Evolutionary conservation across 2,329 filamentous ascomycete genomes (phyloP), one percentile per base, ranked within the genome.

Genomic region (Aspergillus fischeri): DNA sequence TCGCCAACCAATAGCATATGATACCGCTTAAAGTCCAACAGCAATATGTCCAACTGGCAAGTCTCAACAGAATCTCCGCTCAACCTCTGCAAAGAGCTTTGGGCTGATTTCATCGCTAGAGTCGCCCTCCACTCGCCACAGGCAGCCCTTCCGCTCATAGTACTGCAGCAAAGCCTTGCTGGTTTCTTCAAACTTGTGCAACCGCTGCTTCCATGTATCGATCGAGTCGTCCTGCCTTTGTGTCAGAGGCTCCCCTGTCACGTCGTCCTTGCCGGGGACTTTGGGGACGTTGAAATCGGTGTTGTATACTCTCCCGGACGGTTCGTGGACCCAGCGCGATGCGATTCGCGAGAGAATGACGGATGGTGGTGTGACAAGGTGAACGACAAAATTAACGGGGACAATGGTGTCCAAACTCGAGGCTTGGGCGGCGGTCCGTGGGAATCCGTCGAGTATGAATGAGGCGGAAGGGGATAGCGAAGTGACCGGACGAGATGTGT

Each of bases 361-460:
- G 8, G 88, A 84, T 35, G 90, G 85, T 0, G 94, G 94, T 0
- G 93, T 97, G 70, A 88, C 83, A 65, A 97, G 81, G 55, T 90
- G 91, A 58, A 97, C 88, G 51, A 92, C 94, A 60, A 97, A 84
- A 75, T 99, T 99, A 73, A 99, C 92, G n/a, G 93, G 92, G 32
- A 97, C 84, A 35, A 97, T 81, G 49, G 80, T 78, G 71, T 96
- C 92, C 50, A 97, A 83, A 56, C 87, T 87, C 45, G 78, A 74
- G 28, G 92, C 94, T 76, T 99, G 94, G 3, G 79, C 71, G 0
- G 90, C 89, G 6, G 91, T 99, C 63, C 94, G 89, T 2, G 94
- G 94, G 75, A 97, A 99, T 17, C 94, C 94, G 72, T 99, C 94
- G 53, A 99, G 88, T 62, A 99, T 89, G 74, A 97, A 97, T 0